phyloP scores from a whole-genome alignment of 345 rosid species.

The Aquilaria yunnanensis region DNA sequence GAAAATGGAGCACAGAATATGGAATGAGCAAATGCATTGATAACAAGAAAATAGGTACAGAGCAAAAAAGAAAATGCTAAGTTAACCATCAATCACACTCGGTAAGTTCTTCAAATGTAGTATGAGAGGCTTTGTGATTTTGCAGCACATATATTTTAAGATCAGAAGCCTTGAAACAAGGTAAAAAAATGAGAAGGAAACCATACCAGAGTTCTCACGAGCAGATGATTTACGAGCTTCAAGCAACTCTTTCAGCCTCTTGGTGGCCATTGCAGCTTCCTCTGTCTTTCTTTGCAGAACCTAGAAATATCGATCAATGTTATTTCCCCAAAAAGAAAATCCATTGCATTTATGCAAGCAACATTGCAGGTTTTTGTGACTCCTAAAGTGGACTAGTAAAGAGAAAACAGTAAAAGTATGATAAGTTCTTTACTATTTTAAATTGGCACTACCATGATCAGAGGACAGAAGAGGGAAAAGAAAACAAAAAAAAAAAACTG shows the following conservation, averaged over 20 bases:
- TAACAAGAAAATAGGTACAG: background rate
- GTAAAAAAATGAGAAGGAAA: background rate
- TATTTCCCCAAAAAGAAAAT: conserved; percentile 4
- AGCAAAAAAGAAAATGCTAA: background rate
- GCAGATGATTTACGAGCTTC: conserved; percentile 91
- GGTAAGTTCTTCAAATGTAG: conserved; percentile 3
- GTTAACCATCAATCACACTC: conserved; percentile 7
- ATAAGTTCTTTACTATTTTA: no score
- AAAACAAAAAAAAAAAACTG: no score
- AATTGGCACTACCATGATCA: no score
- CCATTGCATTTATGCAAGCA: no score
- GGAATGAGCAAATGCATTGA: background rate
- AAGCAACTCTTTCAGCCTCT: conserved; percentile 89
- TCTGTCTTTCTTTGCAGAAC: conserved; percentile 99
- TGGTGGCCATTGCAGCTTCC: conserved; percentile 99
- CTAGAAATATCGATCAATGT: conserved; percentile 32
- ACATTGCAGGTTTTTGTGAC: no score
- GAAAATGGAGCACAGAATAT: conserved; percentile 15
- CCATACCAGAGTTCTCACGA: conserved; percentile 69
- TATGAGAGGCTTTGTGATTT: conserved; percentile 1
- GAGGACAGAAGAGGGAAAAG: no score
- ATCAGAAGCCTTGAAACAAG: background rate
- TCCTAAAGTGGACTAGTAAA: no score
- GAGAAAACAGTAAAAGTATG: no score
- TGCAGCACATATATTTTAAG: conserved; percentile 7